Conservation (phyloP, 331 rosid genomes). For the Pyrus hybrid region DNA sequence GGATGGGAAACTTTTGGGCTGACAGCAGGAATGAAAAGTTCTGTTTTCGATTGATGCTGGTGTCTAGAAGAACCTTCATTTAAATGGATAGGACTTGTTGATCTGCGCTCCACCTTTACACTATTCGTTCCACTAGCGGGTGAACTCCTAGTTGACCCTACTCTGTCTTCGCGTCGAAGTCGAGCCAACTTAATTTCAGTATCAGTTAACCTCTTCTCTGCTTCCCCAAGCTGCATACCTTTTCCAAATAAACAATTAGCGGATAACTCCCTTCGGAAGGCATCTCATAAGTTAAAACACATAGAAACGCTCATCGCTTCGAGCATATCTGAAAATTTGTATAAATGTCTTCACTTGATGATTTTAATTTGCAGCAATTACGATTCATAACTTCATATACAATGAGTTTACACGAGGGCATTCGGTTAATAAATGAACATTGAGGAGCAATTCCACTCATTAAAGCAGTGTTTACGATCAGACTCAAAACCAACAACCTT, state of each 20-base stretch:
- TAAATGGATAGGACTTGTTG: conserved; percentile 47
- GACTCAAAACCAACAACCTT: neutral
- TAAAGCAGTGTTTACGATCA: neutral
- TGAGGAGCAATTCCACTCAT: neutral
- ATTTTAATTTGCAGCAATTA: neutral
- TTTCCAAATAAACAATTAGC: conserved; percentile 22
- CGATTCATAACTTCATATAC: too few species aligned
- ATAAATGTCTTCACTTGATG: neutral
- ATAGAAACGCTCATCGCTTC: neutral
- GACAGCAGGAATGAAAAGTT: conserved; percentile 67
- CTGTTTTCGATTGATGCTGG: conserved; percentile 48
- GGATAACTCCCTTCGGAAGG: neutral
- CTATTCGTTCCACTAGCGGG: conserved; percentile 20
- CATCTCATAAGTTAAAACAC: neutral
- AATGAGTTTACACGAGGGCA: neutral
- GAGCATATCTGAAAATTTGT: neutral
- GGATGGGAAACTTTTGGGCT: conserved; percentile 48
- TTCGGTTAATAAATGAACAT: neutral
- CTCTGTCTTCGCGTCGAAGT: conserved; percentile 40
- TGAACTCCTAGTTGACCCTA: conserved; percentile 18
- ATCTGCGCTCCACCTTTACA: conserved; percentile 54
- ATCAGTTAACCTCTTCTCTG: conserved; percentile 63
- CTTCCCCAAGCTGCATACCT: conserved; percentile 62
- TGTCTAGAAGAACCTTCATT: conserved; percentile 30
- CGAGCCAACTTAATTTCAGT: conserved; percentile 66